These are phyloP conservation scores for Parasitella parasitica DNA, from an alignment of 371 early-diverging fungal genomes.

Conservation along the genomic window DNA sequence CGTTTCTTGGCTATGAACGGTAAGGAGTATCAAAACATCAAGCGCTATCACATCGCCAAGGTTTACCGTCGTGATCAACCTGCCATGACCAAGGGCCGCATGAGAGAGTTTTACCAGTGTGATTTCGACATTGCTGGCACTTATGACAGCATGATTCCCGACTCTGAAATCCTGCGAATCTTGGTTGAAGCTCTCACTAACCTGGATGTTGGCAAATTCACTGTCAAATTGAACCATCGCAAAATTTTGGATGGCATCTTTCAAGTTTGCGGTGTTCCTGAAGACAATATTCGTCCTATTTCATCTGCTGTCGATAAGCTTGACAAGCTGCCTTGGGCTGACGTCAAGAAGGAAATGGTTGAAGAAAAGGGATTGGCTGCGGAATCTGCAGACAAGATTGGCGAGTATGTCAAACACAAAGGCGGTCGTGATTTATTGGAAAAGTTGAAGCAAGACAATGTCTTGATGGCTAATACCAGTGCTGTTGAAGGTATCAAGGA, in stretches of 20 bases:
- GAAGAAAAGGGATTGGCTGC: constrained; percentile 85
- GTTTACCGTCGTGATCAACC: constrained; percentile 99
- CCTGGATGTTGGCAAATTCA: constrained; percentile 83
- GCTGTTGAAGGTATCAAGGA: constrained; percentile 90
- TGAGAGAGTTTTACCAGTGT: constrained; percentile 99
- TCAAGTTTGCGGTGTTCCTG: constrained; percentile 93
- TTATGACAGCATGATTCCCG: constrained; percentile 96
- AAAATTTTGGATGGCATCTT: constrained; percentile 97
- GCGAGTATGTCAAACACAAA: constrained; percentile 81
- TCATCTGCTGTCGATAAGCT: constrained; percentile 99
- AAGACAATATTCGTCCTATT: constrained; percentile 82
- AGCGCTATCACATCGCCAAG: constrained; percentile 99
- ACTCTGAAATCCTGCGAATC: constrained; percentile 92
- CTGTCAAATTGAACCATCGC: constrained; percentile 95
- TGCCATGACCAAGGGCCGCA: constrained; percentile 96
- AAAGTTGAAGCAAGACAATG: constrained; percentile 60
- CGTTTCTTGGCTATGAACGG: constrained; percentile 96
- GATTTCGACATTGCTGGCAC: constrained; percentile 99
- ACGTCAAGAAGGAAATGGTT: constrained; percentile 95
- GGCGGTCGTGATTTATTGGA: constrained; percentile 84
- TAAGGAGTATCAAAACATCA: constrained; percentile 82
- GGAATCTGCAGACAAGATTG: constrained; percentile 87
- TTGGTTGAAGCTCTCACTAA: constrained; percentile 78
- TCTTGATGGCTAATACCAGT: constrained; percentile 63
- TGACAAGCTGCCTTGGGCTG: constrained; percentile 91